Evolutionary conservation across 345 rosid species (phyloP).

Genomic region (Aquilaria malaccensis): DNA sequence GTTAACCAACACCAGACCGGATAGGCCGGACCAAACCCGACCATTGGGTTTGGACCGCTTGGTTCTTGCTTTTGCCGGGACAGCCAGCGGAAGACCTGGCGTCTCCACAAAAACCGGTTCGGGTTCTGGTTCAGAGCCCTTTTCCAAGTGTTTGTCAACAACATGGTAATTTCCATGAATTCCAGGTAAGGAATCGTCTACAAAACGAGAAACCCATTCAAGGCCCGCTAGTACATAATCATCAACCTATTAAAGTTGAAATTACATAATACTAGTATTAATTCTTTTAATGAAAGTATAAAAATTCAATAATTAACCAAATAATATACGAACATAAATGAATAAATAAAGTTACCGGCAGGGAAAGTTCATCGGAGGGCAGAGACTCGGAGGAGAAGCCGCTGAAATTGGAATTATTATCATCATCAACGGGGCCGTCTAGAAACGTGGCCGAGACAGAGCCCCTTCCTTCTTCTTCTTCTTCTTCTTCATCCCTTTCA

Average conservation of each 20-base stretch:
- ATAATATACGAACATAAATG: background rate
- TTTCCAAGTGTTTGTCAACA: slow-evolving; percentile 1
- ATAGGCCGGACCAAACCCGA: slow-evolving; percentile 23
- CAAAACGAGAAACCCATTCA: slow-evolving; percentile 54
- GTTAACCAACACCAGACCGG: too few species aligned
- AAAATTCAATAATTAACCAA: background rate
- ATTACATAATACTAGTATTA: background rate
- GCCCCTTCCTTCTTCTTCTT: slow-evolving; percentile 22
- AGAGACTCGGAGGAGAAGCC: slow-evolving; percentile 17
- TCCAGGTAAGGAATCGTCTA: slow-evolving; percentile 39
- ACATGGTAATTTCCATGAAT: slow-evolving; percentile 15
- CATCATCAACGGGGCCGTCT: slow-evolving; percentile 27
- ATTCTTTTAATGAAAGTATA: background rate
- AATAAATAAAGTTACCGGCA: slow-evolving; percentile 24
- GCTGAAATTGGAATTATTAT: slow-evolving; percentile 24
- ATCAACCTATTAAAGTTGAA: slow-evolving; percentile 23
- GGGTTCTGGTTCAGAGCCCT: slow-evolving; percentile 10
- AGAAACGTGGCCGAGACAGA: slow-evolving; percentile 34
- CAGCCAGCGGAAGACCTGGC: slow-evolving; percentile 13
- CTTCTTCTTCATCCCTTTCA: slow-evolving; percentile 28
- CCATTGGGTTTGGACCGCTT: slow-evolving; percentile 24
- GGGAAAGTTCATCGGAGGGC: slow-evolving; percentile 25
- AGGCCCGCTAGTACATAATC: slow-evolving; percentile 32
- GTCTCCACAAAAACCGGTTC: slow-evolving; percentile 8
- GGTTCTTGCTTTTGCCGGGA: slow-evolving; percentile 44